Evolutionary conservation across 805 yeast species (phyloP).

Genomic region (Middelhovenomyces tepae): DNA sequence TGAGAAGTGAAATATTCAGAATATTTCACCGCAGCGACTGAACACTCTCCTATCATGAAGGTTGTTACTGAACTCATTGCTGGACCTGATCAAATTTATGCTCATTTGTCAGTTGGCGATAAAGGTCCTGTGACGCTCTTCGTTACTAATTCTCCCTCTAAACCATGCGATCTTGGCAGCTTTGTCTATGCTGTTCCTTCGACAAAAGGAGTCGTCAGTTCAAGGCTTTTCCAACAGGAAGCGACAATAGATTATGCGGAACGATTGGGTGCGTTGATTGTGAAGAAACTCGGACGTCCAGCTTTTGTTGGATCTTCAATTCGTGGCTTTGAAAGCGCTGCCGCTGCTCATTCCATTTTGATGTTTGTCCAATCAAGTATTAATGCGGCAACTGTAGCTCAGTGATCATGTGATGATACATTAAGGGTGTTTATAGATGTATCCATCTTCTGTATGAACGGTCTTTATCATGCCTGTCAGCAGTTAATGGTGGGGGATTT

Average conservation of each 20-base stretch:
- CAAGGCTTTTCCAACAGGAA: conserved; percentile 1
- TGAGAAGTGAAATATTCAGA: conserved; percentile 2
- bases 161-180: neutral
- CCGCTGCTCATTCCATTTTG: too few species aligned
- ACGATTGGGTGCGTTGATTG: neutral
- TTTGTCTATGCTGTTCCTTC: conserved; percentile 2
- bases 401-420: too few species aligned
- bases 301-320: conserved; percentile 1
- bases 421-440: too few species aligned
- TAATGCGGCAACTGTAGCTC: too few species aligned
- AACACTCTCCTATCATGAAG: conserved; percentile 4
- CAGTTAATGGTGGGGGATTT: too few species aligned
- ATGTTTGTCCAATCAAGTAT: too few species aligned
- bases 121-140: conserved; percentile 8
- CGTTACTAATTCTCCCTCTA: conserved; percentile 4
- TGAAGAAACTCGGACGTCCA: neutral
- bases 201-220: neutral
- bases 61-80: conserved; percentile 1
- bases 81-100: too few species aligned
- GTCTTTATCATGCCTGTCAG: too few species aligned
- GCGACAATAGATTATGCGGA: conserved; percentile 1
- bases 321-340: conserved; percentile 1
- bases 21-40: too few species aligned
- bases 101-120: too few species aligned
- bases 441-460: too few species aligned